Percentiles rank a stretch among this genome's conserved stretches.
Evolutionary conservation across 2,329 filamentous ascomycete genomes (phyloP).

Genomic region (Sclerotinia nivalis): DNA sequence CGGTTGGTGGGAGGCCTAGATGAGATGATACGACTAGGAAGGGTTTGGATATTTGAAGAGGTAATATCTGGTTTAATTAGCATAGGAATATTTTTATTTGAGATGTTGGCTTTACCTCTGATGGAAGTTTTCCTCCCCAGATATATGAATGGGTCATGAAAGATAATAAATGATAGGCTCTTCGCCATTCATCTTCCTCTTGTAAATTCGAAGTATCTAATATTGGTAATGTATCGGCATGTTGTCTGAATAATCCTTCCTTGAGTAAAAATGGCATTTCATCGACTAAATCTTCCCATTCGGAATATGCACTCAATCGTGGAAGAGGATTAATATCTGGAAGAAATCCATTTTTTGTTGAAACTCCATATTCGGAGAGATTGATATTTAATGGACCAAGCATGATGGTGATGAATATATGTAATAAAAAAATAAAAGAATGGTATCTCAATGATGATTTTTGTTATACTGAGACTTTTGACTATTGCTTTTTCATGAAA

Average conservation of each 20-base stretch:
- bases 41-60: conserved; percentile 74
- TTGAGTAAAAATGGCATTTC: conserved; percentile 69
- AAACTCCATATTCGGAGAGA: conserved; percentile 35
- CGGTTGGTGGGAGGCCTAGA: conserved; percentile 80
- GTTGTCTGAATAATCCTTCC: conserved; percentile 60
- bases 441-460: background rate
- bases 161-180: conserved; percentile 76
- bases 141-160: conserved; percentile 86
- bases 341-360: conserved; percentile 62
- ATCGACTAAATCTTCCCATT: conserved; percentile 73
- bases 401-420: conserved; percentile 28
- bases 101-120: conserved; percentile 59
- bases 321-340: conserved; percentile 67
- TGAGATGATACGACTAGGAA: conserved; percentile 70
- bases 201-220: conserved; percentile 65
- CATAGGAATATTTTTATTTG: too few species aligned
- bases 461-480: background rate
- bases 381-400: conserved; percentile 35
- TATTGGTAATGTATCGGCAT: conserved; percentile 66
- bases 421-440: background rate
- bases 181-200: conserved; percentile 72
- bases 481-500: background rate
- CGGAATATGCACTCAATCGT: conserved; percentile 70
- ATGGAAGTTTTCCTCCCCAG: conserved; percentile 78
- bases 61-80: conserved; percentile 54